These are phyloP conservation scores for Chondrostereum purpureum DNA, from an alignment of 1,284 basidiomycete genomes.

Conservation along the genomic window DNA sequence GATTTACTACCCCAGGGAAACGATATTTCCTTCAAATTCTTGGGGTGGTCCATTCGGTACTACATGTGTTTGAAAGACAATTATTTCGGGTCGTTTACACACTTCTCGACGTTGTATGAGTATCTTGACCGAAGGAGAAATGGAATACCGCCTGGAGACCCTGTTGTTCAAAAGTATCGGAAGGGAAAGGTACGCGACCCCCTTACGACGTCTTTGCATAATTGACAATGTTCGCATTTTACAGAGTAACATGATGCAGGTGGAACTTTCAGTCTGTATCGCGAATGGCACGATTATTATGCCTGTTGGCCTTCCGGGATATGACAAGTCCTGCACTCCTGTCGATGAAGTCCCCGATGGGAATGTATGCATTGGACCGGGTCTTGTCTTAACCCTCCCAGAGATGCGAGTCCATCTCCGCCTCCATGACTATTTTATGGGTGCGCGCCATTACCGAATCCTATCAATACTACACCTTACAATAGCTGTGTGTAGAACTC, in stretches of 20 bases:
- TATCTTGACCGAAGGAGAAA: slow-evolving; percentile 66
- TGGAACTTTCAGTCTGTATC: slow-evolving; percentile 55
- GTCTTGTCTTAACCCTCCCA: slow-evolving; percentile 53
- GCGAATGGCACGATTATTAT: slow-evolving; percentile 53
- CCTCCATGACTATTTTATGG: slow-evolving; percentile 83
- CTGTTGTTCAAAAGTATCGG: slow-evolving; percentile 72
- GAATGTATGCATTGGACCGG: slow-evolving; percentile 40
- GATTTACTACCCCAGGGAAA: slow-evolving; percentile 28
- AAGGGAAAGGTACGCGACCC: slow-evolving; percentile 53
- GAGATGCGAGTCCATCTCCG: slow-evolving; percentile 72
- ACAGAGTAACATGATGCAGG: slow-evolving; percentile 78
- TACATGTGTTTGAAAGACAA: slow-evolving; percentile 86
- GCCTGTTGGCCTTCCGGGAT: slow-evolving; percentile 74
- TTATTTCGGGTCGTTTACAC: slow-evolving; percentile 88
- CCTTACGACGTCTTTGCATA: background rate
- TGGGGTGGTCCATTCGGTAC: slow-evolving; percentile 85
- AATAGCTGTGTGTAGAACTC: slow-evolving; percentile 51
- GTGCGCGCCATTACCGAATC: slow-evolving; percentile 32
- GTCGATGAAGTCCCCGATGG: slow-evolving; percentile 17
- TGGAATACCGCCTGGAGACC: slow-evolving; percentile 68
- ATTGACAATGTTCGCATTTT: background rate
- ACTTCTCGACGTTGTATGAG: slow-evolving; percentile 82
- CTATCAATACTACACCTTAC: slow-evolving; percentile 8
- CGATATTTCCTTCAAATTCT: slow-evolving; percentile 58
- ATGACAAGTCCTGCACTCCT: slow-evolving; percentile 32